Evolutionary conservation across 495 filamentous ascomycete species (phyloP), one percentile per base, ranked within the genome.

Genomic region (Neurospora cerealis): DNA sequence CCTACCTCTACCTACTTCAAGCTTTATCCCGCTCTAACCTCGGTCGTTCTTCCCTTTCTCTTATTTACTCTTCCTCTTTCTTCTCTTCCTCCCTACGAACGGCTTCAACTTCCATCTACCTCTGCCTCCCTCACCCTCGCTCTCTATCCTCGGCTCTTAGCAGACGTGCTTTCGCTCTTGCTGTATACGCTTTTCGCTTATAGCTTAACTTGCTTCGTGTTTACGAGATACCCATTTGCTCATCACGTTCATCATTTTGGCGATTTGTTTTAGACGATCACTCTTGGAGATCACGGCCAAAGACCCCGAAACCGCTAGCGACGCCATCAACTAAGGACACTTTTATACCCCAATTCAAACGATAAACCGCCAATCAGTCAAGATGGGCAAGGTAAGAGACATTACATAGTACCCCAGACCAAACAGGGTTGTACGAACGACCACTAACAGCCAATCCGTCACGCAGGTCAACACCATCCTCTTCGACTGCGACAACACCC

Each of bases 401-500:
- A n/a, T 28, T 66, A 15, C 24, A 28, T 28, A 28, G 24, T 28
- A 28, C 70, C 39, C 24, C 9, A 9, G 32, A 19, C 71, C 54
- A 21, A 8, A 69, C 32, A 71, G 28, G 0, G 4, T 9, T 66
- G 3, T 11, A 66, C 13, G 28, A 4, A 19, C 69, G 39, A 13
- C 9, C 36, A 15, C 70, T 44, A 39, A 41, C 60, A 73, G 8
- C 28, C 5, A 19, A 11, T 66, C 40, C 19, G 9, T 13, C 21
- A 24, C 17, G 10, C 36, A 82, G 80, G 81, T 83, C 77, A 81
- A 75, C 46, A 83, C 82, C 73, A 73, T 98, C 83, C 93, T 98
- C 83, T 91, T 97, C 84, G 95, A 98, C 85, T 98, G 95, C 86
- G 95, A 98, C 89, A 98, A 98, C 87, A 98, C 95, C 71, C 93